Conservation (phyloP, 1,284 basidiomycete species). For the Kwoniella shivajii region DNA sequence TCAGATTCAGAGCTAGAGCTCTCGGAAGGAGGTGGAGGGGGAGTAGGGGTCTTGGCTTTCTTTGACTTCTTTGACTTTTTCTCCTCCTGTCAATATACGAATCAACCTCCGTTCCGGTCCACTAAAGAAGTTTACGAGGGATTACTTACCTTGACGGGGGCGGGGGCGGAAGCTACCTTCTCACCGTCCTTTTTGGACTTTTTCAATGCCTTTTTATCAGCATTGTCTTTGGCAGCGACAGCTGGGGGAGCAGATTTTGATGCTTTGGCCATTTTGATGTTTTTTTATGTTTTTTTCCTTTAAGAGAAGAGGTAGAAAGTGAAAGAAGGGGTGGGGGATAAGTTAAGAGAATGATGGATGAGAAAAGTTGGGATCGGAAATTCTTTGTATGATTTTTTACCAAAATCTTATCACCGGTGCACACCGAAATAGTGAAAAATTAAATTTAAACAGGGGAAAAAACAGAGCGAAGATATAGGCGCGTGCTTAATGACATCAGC, state of each 20-base stretch:
- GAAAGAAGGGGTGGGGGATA: constrained; percentile 10
- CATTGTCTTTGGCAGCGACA: constrained; percentile 33
- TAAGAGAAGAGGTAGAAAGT: constrained; percentile 3
- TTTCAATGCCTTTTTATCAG: constrained; percentile 53
- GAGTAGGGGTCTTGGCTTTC: constrained; percentile 55
- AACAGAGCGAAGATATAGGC: no score
- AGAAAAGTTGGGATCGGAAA: constrained; percentile 9
- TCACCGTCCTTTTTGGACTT: constrained; percentile 51
- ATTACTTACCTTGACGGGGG: constrained; percentile 27
- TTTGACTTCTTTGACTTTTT: constrained; percentile 45
- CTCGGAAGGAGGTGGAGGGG: constrained; percentile 45
- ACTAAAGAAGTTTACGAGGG: neutral
- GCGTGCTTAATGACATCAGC: no score
- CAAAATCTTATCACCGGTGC: constrained; percentile 5
- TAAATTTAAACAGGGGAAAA: no score
- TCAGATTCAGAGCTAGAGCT: constrained; percentile 30
- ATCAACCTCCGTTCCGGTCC: neutral
- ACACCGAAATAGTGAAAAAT: no score
- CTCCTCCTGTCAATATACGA: constrained; percentile 15
- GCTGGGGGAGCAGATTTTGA: constrained; percentile 53
- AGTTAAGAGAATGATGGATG: constrained; percentile 1
- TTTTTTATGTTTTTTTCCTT: constrained; percentile 11
- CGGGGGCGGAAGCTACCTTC: constrained; percentile 27
- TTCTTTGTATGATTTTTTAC: neutral
- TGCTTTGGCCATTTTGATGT: constrained; percentile 51